Base-by-base conservation (phyloP, 345 rosid species). In the Aquilaria malaccensis region DNA sequence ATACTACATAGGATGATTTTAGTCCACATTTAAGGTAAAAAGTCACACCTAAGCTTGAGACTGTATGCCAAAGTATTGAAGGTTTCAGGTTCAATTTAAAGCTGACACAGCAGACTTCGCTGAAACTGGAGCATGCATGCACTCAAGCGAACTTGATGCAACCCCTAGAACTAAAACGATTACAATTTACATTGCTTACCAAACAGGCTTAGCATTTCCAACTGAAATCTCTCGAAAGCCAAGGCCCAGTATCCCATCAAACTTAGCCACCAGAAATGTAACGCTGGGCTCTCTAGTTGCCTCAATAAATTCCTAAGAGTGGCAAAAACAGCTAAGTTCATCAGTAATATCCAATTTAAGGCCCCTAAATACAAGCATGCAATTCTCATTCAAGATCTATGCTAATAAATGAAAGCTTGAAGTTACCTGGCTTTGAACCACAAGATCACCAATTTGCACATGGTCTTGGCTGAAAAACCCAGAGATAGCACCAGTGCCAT, bases 391-490 rank as follows among this genome's bases (percentile, higher is more conserved):
- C 3, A 52, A 11, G 22, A 47, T 22, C 49, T 33, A 62, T 33
- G 13, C 31, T n/a, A 30, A 11, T 13, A 13, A 33, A 13, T 10
- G 31, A 55, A 48, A 47, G 53, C 47, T 61, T 29, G 45, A 33
- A n/a, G 13, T 58, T 45, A 83, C 97, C 97, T 89, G 97, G 73
- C 76, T 45, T 72, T 84, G 70, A 62, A 94, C 90, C 45, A 86
- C 79, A 65, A 94, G 79, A 72, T 83, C 87, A 64, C 97, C 99
- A 66, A 94, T 80, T 50, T 75, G 73, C 48, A 86, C 91, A 74
- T 77, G 45, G 76, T 94, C 99, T 68, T 87, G 71, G 65, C 95
- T 90, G 64, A 87, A 87, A 85, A 85, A 87, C 47, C 97, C 94
- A 55, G 89, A 77, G 74, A 86, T 77, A 43, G 97, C 78, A 61